Percentiles rank a stretch among this genome's conserved stretches.
Evolutionary conservation across 2,329 filamentous ascomycete species (phyloP).

Genomic region (Chaetomium olivaceum): DNA sequence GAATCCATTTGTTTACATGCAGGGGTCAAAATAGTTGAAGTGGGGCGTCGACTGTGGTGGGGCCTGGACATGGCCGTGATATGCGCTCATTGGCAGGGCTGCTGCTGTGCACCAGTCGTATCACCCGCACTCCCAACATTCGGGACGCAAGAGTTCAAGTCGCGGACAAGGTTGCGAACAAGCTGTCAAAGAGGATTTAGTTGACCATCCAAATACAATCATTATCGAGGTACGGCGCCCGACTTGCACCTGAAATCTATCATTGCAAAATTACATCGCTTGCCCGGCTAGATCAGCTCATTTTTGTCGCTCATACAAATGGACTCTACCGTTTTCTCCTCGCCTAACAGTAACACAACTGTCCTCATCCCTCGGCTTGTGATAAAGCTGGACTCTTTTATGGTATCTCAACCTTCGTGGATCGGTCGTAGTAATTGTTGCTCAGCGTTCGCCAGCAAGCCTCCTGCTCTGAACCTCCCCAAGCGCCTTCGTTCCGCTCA

Average conservation of each 20-base stretch:
- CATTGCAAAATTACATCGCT: neutral
- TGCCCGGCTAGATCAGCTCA: neutral
- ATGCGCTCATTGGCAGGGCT: slow-evolving; percentile 15
- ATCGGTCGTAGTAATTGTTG: slow-evolving; percentile 5
- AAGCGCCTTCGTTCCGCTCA: slow-evolving; percentile 87
- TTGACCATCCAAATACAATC: neutral
- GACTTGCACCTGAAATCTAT: neutral
- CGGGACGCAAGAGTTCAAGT: no score
- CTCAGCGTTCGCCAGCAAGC: slow-evolving; percentile 67
- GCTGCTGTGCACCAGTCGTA: neutral
- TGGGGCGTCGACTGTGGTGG: slow-evolving; percentile 17
- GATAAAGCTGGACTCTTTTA: neutral
- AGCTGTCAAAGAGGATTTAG: neutral
- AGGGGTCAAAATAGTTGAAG: slow-evolving; percentile 24
- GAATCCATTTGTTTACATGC: slow-evolving; percentile 29
- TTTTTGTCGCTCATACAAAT: neutral
- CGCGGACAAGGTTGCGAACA: neutral
- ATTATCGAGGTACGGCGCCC: neutral
- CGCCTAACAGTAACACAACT: neutral
- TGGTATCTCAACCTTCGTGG: neutral
- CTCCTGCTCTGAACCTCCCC: slow-evolving; percentile 90
- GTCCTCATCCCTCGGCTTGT: neutral
- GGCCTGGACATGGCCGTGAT: neutral
- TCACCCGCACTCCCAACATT: neutral
- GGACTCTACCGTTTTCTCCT: neutral